A percentile compares a stretch with the other conserved stretches of the same genome.
These are phyloP conservation scores for Septoria petroselini DNA, from an alignment of 2,329 filamentous ascomycete species.

Conservation along the genomic window DNA sequence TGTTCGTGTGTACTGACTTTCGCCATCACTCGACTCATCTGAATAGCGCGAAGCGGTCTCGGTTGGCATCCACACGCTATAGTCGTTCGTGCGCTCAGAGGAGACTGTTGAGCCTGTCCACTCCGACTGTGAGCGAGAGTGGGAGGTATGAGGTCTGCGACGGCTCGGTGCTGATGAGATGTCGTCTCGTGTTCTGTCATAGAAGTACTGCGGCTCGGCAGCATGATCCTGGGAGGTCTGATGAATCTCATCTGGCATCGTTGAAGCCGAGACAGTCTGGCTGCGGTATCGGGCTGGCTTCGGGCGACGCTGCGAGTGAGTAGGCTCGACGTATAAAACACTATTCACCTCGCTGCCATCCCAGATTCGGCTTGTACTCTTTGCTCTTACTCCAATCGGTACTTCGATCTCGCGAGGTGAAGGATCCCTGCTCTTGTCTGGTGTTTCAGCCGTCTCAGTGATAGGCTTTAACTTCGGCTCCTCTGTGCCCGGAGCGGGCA, in stretches of 20 bases:
- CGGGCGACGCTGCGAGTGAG: conserved; percentile 17
- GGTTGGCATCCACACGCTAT: conserved; percentile 50
- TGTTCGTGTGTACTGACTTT: conserved; percentile 8
- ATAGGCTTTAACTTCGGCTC: conserved; percentile 17
- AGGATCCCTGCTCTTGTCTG: conserved; percentile 25
- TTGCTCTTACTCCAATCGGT: conserved; percentile 59
- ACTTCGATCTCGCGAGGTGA: conserved; percentile 55
- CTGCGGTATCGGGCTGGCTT: conserved; percentile 31
- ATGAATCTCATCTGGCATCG: conserved; percentile 18
- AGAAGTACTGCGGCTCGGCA: conserved; percentile 27
- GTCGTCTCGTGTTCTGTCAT: conserved; percentile 23
- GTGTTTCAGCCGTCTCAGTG: conserved; percentile 14
- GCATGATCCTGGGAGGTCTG: conserved; percentile 20
- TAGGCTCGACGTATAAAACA: conserved; percentile 20
- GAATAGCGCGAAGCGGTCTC: conserved; percentile 39
- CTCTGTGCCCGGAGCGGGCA: conserved; percentile 17
- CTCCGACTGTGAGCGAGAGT: conserved; percentile 29
- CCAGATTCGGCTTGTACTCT: conserved; percentile 48
- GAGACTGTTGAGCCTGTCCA: conserved; percentile 27
- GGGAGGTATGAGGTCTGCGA: conserved; percentile 21
- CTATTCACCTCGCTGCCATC: conserved; percentile 41
- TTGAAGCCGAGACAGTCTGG: conserved; percentile 17
- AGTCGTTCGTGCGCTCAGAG: conserved; percentile 34
- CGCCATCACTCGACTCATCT: conserved; percentile 33
- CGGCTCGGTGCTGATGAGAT: conserved; percentile 11